Evolutionary conservation across 208 protist genomes (phyloP).

Genomic region (Trypanosoma theileri): DNA sequence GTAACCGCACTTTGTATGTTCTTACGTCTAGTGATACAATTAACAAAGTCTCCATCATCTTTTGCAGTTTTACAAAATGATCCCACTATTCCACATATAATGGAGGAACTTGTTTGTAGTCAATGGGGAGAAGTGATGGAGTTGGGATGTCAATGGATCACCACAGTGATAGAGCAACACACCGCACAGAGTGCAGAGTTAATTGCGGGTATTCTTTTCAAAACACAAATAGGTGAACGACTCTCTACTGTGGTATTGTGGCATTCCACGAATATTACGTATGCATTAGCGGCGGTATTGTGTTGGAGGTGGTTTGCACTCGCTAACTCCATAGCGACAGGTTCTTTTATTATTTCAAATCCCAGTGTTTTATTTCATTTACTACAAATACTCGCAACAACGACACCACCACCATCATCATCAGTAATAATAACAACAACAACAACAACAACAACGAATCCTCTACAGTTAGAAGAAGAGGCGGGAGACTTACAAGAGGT

Average conservation of each 20-base stretch:
- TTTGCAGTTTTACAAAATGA: conserved; percentile 28
- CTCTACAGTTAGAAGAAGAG: background rate
- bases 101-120: conserved; percentile 35
- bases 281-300: no score
- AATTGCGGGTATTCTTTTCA: conserved; percentile 29
- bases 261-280: conserved; percentile 27
- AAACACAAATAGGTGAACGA: conserved; percentile 27
- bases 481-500: background rate
- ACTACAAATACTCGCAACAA: conserved; percentile 11
- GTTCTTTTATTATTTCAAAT: conserved; percentile 19
- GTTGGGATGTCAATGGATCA: conserved; percentile 28
- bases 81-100: conserved; percentile 7
- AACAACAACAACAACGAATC: background rate
- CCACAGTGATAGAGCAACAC: conserved; percentile 8
- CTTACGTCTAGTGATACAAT: conserved; percentile 26
- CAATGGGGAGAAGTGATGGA: conserved; percentile 51
- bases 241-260: conserved; percentile 24
- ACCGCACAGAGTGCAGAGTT: conserved; percentile 5
- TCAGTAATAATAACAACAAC: background rate
- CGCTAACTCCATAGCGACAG: conserved; percentile 26
- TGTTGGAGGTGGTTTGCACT: conserved; percentile 63
- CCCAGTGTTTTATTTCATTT: conserved; percentile 10
- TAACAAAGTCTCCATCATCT: conserved; percentile 30
- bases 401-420: background rate
- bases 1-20: conserved; percentile 32